Base-by-base conservation (phyloP, 768 basidiomycete species). In the Tricholoma terreum region DNA sequence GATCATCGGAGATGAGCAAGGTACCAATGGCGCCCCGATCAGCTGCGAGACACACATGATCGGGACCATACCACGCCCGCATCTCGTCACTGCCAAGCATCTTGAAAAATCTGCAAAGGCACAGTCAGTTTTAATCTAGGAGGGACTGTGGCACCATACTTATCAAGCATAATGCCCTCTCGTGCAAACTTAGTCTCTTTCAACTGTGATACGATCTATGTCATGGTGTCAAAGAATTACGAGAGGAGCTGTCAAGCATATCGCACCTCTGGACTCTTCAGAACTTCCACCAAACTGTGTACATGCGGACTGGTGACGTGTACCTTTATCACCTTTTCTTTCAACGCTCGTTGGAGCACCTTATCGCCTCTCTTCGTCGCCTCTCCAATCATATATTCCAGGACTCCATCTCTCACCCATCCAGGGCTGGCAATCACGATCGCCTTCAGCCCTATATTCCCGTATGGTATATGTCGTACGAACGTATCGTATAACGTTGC, bases 351-450 rank as follows among this genome's bases (percentile, higher is more conserved):
- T 34, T 91, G 76, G n/a, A 99, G 70, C 0, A 80, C 64, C 69
- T 97, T 98, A 71, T 98, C 95, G 4, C 85, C 85, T 52, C 89
- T 85, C 56, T 79, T 80, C 6, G 79, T 79, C 0, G 97, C 93
- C 73, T 98, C 93, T 12, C 81, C 78, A 61, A 93, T 76, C 69
- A 98, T 83, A 70, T 86, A 89, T 56, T 92, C 89, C 67, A 85
- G 86, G 6, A 98, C 90, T 0, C 88, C 77, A 63, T 99, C 97
- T 65, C 90, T 82, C 6, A 94, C 88, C 87, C 98, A 99, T 0
- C 97, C 97, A 7, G 97, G 97, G 62, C 92, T 94, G 5, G 97
- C 97, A 66, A 99, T 89, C 48, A 99, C 92, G 65, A 99, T 92
- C 2, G 90, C 96, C 43, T 88, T 88, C 42, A 98, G 77, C 31